Percentiles rank a stretch among this genome's conserved stretches.
phyloP scores from a whole-genome alignment of 768 basidiomycete species.

The Arthromyces matolae region DNA sequence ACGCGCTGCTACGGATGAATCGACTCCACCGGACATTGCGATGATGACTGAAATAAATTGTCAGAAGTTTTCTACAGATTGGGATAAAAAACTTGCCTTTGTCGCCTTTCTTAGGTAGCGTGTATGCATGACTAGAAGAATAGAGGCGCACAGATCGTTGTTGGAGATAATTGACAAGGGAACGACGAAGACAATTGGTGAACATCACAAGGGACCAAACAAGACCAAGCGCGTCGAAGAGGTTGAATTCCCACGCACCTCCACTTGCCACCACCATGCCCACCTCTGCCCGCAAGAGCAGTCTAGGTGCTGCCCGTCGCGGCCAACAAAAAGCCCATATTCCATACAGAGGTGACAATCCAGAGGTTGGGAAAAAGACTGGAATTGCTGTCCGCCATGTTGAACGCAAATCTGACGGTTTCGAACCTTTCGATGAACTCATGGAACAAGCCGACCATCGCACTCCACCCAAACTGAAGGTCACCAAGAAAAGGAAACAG shows the following conservation, averaged over 20 bases:
- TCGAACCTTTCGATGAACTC: slow-evolving; percentile 74
- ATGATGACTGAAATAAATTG: slow-evolving; percentile 61
- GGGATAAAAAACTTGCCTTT: slow-evolving; percentile 20
- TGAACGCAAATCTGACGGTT: slow-evolving; percentile 74
- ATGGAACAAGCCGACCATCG: slow-evolving; percentile 63
- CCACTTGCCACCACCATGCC: not conserved
- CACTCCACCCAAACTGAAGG: slow-evolving; percentile 56
- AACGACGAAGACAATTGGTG: slow-evolving; percentile 4
- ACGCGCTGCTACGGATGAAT: slow-evolving; percentile 86
- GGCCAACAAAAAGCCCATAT: slow-evolving; percentile 64
- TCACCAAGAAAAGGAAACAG: slow-evolving; percentile 44
- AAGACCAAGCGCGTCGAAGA: slow-evolving; percentile 17
- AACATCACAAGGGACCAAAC: slow-evolving; percentile 19
- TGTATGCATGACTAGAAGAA: slow-evolving; percentile 5
- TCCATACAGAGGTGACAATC: slow-evolving; percentile 76
- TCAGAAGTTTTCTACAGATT: not conserved
- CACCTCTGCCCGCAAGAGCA: slow-evolving; percentile 6
- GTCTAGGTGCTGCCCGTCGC: slow-evolving; percentile 4
- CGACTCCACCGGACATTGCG: slow-evolving; percentile 95
- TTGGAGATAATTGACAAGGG: slow-evolving; percentile 15
- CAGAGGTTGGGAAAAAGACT: slow-evolving; percentile 76
- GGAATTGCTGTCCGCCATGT: slow-evolving; percentile 70
- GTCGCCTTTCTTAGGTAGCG: slow-evolving; percentile 27
- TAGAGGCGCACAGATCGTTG: slow-evolving; percentile 9
- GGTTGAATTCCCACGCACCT: slow-evolving; percentile 4